Evolutionary conservation across 352 stramenopile genomes (phyloP), one percentile per base, ranked within the genome.

Genomic region (Pythium periplocum): DNA sequence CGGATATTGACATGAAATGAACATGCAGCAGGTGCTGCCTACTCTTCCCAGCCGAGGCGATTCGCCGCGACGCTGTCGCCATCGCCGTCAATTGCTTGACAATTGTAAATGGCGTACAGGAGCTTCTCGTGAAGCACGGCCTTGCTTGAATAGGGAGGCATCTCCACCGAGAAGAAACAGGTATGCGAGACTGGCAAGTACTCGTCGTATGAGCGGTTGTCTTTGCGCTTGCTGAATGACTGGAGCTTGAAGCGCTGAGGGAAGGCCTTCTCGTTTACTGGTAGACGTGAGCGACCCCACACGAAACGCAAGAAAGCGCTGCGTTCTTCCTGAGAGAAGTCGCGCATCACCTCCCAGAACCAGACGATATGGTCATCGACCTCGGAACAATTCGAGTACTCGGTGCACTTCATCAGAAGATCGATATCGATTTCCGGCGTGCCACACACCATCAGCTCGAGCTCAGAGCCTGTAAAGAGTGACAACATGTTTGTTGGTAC

Each of bases 101-200:
- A 98, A 61, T 97, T 97, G 68, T 95, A 93, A 45, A 98, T 98
- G 35, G 91, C 90, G 49, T 97, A 97, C 11, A 89, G 57, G 31
- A 98, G 55, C 57, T 90, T 93, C 42, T 87, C 75, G 12, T 68
- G 60, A 39, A 95, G 59, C 5, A 95, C 71, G 34, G 72, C 55
- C 35, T 86, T 62, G 44, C 68, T 94, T 42, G 87, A 96, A 68
- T 99, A 99, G 40, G 83, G 62, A 12, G 97, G 96, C 31, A 99
- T 62, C 36, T 96, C 93, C 35, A 99, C 74, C 6, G 89, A 96
- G 66, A 99, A 99, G 75, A 99, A 99, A 64, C 97, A 99, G 17
- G 97, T 99, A 59, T 98, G 97, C 30, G 96, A 89, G 57, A 98
- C 95, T 6, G 96, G 96, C 40, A 99, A 74, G 61, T 97, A 98